phyloP scores from a whole-genome alignment of 2,329 filamentous ascomycete species.

The Monosporascus ibericus region DNA sequence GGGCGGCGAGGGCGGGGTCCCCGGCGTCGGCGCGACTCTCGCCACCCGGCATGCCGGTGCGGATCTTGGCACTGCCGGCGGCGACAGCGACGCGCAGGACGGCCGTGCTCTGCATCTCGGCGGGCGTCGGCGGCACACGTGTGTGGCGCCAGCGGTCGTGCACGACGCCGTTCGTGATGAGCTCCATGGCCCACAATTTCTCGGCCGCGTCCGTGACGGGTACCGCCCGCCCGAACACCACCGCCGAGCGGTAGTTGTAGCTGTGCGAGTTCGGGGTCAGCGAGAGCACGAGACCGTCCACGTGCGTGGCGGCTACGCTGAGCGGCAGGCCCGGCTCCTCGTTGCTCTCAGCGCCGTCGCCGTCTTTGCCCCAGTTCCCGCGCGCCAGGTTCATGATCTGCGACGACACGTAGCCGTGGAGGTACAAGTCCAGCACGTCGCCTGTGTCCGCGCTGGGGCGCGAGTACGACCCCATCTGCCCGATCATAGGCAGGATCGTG shows the following conservation, averaged over 20 bases:
- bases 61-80: constrained; percentile 70
- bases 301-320: constrained; percentile 63
- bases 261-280: constrained; percentile 76
- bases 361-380: constrained; percentile 2
- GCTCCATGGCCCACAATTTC: constrained; percentile 70
- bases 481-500: constrained; percentile 77
- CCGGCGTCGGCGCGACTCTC: constrained; percentile 39
- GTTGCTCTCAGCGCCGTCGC: constrained; percentile 7
- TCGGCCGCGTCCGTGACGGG: constrained; percentile 63
- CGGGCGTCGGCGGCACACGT: constrained; percentile 62
- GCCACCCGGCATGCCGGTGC: constrained; percentile 57
- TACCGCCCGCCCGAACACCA: constrained; percentile 68
- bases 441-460: constrained; percentile 52
- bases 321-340: constrained; percentile 57
- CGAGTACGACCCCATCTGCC: constrained; percentile 69
- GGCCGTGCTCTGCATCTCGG: constrained; percentile 69
- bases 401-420: constrained; percentile 79
- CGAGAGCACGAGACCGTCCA: constrained; percentile 75
- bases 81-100: constrained; percentile 64
- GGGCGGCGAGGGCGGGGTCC: constrained; percentile 32
- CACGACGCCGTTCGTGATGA: constrained; percentile 71
- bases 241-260: constrained; percentile 80
- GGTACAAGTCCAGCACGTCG: constrained; percentile 68
- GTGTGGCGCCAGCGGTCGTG: constrained; percentile 62
- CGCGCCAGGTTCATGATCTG: constrained; percentile 66